Base-by-base conservation (phyloP, 108 stramenopile species). In the Discostella stelligeroides region DNA sequence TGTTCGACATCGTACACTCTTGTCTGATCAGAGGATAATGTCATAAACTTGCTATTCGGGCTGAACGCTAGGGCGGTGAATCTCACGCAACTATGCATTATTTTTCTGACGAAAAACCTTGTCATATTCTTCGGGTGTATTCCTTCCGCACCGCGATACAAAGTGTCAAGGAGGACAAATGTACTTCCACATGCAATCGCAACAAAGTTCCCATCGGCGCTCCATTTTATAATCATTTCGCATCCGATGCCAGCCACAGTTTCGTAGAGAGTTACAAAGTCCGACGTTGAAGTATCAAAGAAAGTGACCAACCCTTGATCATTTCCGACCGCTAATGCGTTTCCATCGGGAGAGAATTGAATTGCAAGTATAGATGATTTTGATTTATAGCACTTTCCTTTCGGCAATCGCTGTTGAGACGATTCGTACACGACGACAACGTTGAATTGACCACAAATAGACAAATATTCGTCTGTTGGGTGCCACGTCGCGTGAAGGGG, bases 401-500 rank as follows among this genome's bases (percentile, higher is more conserved):
- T 29, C 15, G 82, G 62, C 60, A 86, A 73, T 25, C 89, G 75
- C 13, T 74, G 60, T 37, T 79, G 75, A 37, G 86, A 84, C 11
- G 89, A 86, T 71, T 90, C 89, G 28, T 86, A 72, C 0, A 84
- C 83, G 18, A 84, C 48, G n/a, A 90, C 72, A 69, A 71, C 78
- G 45, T 87, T 77, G 62, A 78, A 77, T 72, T 90, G 89, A 7
- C 89, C 89, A 17, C 79, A 84, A 25, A 90, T 43, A 3, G 82
- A 82, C 64, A 90, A 47, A 43, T 80, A 86, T 60, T 87, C 78
- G 70, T 90, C 89, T 39, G 80, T 67, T 11, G 89, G 89, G 60
- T 90, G 89, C 89, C 89, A 90, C 50, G 60, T 73, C 13, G 89
- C 89, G 21, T 82, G 83, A 20, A 87, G 59, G 15, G 86, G 81